Evolutionary conservation across 1,139 yeast species (phyloP), one percentile per base, ranked within the genome.

Genomic region (Geotrichum aggregatum): DNA sequence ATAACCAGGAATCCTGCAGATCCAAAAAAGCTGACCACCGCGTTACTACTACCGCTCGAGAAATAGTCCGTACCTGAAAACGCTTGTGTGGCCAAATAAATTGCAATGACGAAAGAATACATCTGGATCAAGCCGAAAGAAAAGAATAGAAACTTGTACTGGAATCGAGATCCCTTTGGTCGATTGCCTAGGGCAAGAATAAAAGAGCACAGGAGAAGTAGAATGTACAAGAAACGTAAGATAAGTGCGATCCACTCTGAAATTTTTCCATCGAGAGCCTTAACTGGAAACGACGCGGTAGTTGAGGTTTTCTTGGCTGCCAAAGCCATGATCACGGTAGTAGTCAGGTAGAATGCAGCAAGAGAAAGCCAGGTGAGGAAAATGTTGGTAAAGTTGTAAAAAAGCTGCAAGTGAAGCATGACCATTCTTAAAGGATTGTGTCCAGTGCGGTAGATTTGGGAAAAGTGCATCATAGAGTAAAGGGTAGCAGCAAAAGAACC

Each of bases 401-500:
- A 44, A 63, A 88, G 85, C 69, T 92, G 97, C 45, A 91, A 66
- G 57, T 81, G 84, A 50, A 92, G 73, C 67, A 84, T 77, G 49
- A 87, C 62, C 66, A 88, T 85, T 63, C 98, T 78, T 19, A 82
- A 66, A 18, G 74, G 59, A 31, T 87, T 82, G 67, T 92, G 98
- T 44, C 84, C 86, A 11, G 96, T 85, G 4, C 72, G 67, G 83
- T 94, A 87, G 42, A 92, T 76, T 59, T 82, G 79, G 54, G 76
- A 79, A 61, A 83, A 83, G 65, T 89, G 89, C 58, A 82, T 75
- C 61, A 88, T 76, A 0, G 96, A 79, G 65, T 89, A 92, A 52
- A 92, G 74, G 1, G 96, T 92, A 1, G 98, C 98, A 65, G 95
- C 95, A 66, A 91, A 91, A 0, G 97, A 94, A 66, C 98, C 98